A percentile compares a stretch with the other conserved stretches of the same genome.
Conservation (phyloP, 108 stramenopile genomes). For the Skeletonema grethae region DNA sequence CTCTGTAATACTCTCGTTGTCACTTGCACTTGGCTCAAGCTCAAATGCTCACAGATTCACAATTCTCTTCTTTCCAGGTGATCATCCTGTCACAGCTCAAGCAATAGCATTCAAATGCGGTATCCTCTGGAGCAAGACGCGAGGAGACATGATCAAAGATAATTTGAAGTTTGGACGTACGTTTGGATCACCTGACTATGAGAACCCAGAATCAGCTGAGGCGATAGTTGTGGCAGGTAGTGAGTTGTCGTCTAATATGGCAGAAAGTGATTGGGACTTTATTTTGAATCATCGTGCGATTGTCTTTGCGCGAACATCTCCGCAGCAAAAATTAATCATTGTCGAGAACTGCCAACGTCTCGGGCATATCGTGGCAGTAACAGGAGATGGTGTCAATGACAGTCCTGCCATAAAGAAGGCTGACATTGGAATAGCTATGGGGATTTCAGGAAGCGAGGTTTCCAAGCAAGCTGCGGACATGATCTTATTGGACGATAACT, state of each 20-base stretch:
- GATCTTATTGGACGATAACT: constrained; percentile 82
- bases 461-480: constrained; percentile 77
- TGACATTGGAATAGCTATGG: constrained; percentile 97
- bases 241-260: constrained; percentile 44
- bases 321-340: constrained; percentile 94
- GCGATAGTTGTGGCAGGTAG: constrained; percentile 68
- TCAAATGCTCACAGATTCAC: too few species aligned
- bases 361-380: constrained; percentile 95
- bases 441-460: constrained; percentile 94
- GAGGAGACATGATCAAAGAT: constrained; percentile 35
- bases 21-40: too few species aligned
- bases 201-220: constrained; percentile 42
- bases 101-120: constrained; percentile 94
- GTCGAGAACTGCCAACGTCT: constrained; percentile 67
- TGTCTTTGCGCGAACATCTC: constrained; percentile 93
- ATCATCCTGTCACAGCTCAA: constrained; percentile 91
- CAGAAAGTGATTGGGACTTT: constrained; percentile 31
- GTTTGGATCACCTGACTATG: constrained; percentile 31
- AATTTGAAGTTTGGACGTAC: constrained; percentile 33
- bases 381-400: constrained; percentile 98
- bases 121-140: constrained; percentile 49
- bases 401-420: constrained; percentile 97
- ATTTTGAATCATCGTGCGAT: constrained; percentile 65
- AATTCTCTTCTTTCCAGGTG: constrained; percentile 60
- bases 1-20: too few species aligned